These are phyloP conservation scores for Pseudogymnoascus sp. DNA, from an alignment of 2,329 filamentous ascomycete species.

Conservation along the genomic window DNA sequence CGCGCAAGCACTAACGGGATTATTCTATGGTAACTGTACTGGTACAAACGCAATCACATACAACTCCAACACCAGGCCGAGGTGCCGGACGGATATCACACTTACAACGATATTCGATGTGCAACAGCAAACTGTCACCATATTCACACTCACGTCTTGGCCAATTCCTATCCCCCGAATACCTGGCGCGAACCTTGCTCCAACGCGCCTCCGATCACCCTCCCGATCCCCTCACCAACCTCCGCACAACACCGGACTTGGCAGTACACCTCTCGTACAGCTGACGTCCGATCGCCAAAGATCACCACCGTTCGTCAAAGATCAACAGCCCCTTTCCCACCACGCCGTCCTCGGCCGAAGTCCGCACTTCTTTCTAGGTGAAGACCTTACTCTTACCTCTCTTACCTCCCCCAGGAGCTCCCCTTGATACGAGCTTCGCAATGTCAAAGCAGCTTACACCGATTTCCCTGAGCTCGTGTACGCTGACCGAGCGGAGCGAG, in stretches of 20 bases:
- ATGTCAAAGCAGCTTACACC: too few species aligned
- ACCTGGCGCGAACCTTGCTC: neutral
- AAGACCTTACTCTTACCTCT: too few species aligned
- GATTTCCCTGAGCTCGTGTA: too few species aligned
- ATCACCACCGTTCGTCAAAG: neutral
- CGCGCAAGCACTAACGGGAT: neutral
- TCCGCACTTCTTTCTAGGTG: too few species aligned
- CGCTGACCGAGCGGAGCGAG: too few species aligned
- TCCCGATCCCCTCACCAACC: neutral
- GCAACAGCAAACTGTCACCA: neutral
- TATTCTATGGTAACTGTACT: neutral
- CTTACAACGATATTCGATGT: neutral
- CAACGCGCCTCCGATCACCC: neutral
- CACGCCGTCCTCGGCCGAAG: neutral
- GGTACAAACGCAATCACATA: neutral
- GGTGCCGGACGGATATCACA: neutral
- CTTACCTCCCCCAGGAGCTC: too few species aligned
- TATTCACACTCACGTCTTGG: neutral
- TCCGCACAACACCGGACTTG: neutral
- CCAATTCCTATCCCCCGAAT: neutral
- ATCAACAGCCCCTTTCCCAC: neutral
- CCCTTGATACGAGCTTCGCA: too few species aligned
- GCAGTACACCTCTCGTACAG: neutral
- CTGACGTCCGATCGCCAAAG: neutral
- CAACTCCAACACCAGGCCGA: neutral